A percentile compares a stretch with the other conserved stretches of the same genome.
Evolutionary conservation across 139 green algal species (phyloP).

Genomic region (Edaphochlamys debaryana): DNA sequence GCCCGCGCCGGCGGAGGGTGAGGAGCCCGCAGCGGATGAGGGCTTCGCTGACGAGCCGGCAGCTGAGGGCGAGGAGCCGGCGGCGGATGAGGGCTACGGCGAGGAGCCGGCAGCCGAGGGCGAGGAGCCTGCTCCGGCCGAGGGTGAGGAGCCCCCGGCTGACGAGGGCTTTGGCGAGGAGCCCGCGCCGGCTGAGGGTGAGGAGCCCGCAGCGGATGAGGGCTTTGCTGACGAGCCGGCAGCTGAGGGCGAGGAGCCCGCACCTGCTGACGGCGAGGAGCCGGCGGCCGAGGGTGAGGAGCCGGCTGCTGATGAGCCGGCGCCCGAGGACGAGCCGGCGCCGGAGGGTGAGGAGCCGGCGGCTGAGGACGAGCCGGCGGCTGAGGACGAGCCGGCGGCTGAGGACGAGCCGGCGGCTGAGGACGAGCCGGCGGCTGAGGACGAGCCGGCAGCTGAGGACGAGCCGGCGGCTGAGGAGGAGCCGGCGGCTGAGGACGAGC

Average conservation of each 20-base stretch:
- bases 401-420: too few relatives aligned
- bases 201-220: neutral
- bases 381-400: too few relatives aligned
- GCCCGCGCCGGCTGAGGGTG: conserved; percentile 1
- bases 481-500: conserved; percentile 27
- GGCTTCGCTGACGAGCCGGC: neutral
- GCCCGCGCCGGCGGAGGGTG: neutral
- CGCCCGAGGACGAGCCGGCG: too few relatives aligned
- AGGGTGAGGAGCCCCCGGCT: conserved; percentile 2
- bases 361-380: too few relatives aligned
- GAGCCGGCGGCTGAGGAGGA: neutral
- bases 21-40: neutral
- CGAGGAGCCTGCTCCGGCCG: neutral
- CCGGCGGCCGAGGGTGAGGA: too few relatives aligned
- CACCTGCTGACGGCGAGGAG: too few relatives aligned
- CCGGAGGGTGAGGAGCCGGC: too few relatives aligned
- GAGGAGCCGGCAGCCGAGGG: conserved; percentile 20
- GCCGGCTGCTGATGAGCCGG: too few relatives aligned
- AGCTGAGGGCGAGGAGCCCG: neutral
- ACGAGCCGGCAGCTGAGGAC: conserved; percentile 5
- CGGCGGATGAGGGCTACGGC: conserved; percentile 6
- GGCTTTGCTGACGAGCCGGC: neutral
- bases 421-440: too few relatives aligned
- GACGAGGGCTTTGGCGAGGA: conserved; percentile 5
- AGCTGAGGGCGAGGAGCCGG: conserved; percentile 4